Evolutionary conservation across 2,329 filamentous ascomycete genomes (phyloP).

Genomic region (Lasiodiplodia citricola): DNA sequence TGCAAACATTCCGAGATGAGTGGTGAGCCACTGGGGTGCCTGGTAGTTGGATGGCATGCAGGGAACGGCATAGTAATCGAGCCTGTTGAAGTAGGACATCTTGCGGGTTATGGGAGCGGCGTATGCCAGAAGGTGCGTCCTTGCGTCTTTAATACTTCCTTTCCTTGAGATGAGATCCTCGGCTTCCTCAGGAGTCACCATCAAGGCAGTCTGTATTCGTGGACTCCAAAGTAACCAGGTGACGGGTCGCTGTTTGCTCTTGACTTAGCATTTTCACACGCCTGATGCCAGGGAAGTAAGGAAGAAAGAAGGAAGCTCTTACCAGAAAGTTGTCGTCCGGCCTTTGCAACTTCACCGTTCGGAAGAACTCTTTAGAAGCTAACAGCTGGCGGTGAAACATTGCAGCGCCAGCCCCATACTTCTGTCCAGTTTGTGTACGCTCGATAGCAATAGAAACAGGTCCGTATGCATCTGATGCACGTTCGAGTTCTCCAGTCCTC

Average conservation of each 20-base stretch:
- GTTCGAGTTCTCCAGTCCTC: slow-evolving; percentile 48
- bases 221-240: slow-evolving; percentile 67
- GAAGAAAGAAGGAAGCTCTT: background rate
- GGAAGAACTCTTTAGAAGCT: slow-evolving; percentile 55
- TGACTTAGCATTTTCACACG: background rate
- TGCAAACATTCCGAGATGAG: slow-evolving; percentile 65
- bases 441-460: background rate
- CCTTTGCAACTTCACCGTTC: slow-evolving; percentile 47
- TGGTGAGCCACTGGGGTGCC: slow-evolving; percentile 59
- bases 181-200: slow-evolving; percentile 69
- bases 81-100: slow-evolving; percentile 64
- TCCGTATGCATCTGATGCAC: background rate
- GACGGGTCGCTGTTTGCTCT: slow-evolving; percentile 49
- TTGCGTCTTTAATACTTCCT: background rate
- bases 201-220: slow-evolving; percentile 53
- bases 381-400: slow-evolving; percentile 40
- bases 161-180: slow-evolving; percentile 59
- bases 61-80: slow-evolving; percentile 61
- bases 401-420: slow-evolving; percentile 36
- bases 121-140: slow-evolving; percentile 60
- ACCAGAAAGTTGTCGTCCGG: slow-evolving; percentile 51
- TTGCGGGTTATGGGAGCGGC: slow-evolving; percentile 63
- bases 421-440: slow-evolving; percentile 46
- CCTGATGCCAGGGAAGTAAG: background rate
- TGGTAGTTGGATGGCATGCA: slow-evolving; percentile 46